Evolutionary conservation across 1,139 yeast genomes (phyloP).

Genomic region (Kodamaea plutei): DNA sequence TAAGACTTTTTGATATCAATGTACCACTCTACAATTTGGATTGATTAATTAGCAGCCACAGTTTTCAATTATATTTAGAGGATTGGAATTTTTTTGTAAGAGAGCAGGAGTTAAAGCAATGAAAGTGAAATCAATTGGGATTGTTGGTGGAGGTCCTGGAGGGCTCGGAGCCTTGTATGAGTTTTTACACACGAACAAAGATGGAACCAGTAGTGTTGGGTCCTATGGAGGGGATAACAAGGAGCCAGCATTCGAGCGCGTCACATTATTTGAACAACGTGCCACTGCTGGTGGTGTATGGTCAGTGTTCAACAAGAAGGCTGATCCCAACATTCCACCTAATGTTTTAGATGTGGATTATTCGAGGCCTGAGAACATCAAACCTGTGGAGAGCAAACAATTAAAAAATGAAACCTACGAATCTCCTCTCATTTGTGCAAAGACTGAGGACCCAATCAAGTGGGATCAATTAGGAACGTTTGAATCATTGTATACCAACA

Average conservation of each 20-base stretch:
- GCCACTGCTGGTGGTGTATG: constrained; percentile 33
- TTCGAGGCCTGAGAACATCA: constrained; percentile 13
- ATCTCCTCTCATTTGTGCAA: constrained; percentile 15
- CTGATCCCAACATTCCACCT: constrained; percentile 29
- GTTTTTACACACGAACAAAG: constrained; percentile 28
- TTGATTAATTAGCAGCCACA: no score
- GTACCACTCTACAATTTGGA: no score
- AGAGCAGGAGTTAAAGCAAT: no score
- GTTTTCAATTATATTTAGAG: neutral
- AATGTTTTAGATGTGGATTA: constrained; percentile 24
- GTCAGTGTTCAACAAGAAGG: constrained; percentile 22
- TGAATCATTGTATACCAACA: constrained; percentile 37
- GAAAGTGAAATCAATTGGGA: constrained; percentile 19
- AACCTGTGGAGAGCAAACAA: constrained; percentile 13
- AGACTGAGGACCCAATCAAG: constrained; percentile 35
- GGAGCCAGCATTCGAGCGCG: constrained; percentile 14
- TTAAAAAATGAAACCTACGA: constrained; percentile 14
- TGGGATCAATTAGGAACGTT: constrained; percentile 22
- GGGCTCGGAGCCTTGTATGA: constrained; percentile 36
- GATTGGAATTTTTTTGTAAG: no score
- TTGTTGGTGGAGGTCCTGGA: constrained; percentile 38
- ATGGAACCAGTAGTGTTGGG: constrained; percentile 30
- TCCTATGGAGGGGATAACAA: constrained; percentile 4
- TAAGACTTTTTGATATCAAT: no score
- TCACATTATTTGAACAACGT: constrained; percentile 35